These are phyloP conservation scores for Lentinus tigrinus DNA, from an alignment of 768 basidiomycete species.

Conservation along the genomic window DNA sequence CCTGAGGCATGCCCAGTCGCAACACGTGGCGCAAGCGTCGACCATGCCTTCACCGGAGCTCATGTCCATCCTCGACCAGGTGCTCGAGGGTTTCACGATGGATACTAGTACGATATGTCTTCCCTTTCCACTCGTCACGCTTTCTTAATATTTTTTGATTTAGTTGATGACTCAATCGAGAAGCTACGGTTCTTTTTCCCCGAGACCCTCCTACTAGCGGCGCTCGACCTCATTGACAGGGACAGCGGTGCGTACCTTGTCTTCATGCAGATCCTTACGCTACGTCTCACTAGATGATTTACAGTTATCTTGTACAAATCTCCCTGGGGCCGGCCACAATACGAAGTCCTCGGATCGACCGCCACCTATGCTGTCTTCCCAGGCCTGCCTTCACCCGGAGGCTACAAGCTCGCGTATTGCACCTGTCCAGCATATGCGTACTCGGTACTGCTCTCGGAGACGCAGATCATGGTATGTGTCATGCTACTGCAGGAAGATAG, in stretches of 20 bases:
- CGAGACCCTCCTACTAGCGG: slow-evolving; percentile 61
- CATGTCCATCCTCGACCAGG: not conserved
- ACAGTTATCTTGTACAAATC: slow-evolving; percentile 62
- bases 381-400: slow-evolving; percentile 33
- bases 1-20: not conserved
- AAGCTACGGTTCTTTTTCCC: slow-evolving; percentile 60
- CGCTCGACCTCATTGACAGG: slow-evolving; percentile 75
- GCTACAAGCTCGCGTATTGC: slow-evolving; percentile 48
- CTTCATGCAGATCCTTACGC: not conserved
- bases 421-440: slow-evolving; percentile 74
- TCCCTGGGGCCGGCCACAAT: slow-evolving; percentile 57
- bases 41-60: not conserved
- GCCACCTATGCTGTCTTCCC: slow-evolving; percentile 57
- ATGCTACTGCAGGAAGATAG: not conserved
- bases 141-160: slow-evolving; percentile 10
- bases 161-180: slow-evolving; percentile 53
- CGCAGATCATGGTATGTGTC: slow-evolving; percentile 59
- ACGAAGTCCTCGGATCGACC: slow-evolving; percentile 67
- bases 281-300: not conserved
- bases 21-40: not conserved
- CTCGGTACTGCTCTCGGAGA: slow-evolving; percentile 56
- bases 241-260: slow-evolving; percentile 49
- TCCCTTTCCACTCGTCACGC: not conserved
- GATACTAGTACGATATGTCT: not conserved
- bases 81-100: not conserved